phyloP scores from a whole-genome alignment of 352 stramenopile genomes.

The Discostella stelligera region DNA sequence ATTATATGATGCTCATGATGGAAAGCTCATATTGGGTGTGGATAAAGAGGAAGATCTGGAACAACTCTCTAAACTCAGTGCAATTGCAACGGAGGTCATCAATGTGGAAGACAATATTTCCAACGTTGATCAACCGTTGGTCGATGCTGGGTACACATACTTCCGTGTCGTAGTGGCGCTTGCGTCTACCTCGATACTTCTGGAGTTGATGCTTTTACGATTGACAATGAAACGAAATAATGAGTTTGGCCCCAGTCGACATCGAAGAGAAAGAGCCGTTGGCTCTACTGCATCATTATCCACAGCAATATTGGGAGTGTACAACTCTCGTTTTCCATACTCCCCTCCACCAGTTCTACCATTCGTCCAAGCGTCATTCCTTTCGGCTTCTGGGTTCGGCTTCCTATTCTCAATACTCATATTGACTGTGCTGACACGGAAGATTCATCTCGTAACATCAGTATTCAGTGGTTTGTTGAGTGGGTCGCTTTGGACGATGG shows the following conservation, averaged over 20 bases:
- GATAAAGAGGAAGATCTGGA: not conserved
- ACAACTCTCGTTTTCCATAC: conserved; percentile 45
- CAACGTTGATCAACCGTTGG: conserved; percentile 1
- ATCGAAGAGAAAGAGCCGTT: conserved; percentile 42
- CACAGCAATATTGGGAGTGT: conserved; percentile 40
- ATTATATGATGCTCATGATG: conserved; percentile 40
- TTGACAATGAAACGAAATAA: conserved; percentile 24
- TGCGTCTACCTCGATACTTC: conserved; percentile 30
- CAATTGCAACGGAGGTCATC: conserved; percentile 10
- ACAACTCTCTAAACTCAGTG: conserved; percentile 24
- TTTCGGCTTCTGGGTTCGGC: conserved; percentile 36
- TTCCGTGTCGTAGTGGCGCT: conserved; percentile 46
- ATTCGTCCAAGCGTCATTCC: conserved; percentile 31
- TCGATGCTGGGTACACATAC: conserved; percentile 23
- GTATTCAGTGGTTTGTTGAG: conserved; percentile 47
- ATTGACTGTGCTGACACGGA: conserved; percentile 31
- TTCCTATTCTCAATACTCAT: conserved; percentile 35
- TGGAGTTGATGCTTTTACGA: conserved; percentile 47
- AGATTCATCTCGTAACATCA: conserved; percentile 41
- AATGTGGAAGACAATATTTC: not conserved
- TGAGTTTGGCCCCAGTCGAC: conserved; percentile 10
- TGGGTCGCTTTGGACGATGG: conserved; percentile 47
- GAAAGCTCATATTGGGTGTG: conserved; percentile 32
- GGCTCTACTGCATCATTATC: conserved; percentile 35
- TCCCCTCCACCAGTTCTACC: conserved; percentile 36